A percentile compares a stretch with the other conserved stretches of the same genome.
Conservation (phyloP, 345 rosid genomes). For the Eucalyptus curtisii region DNA sequence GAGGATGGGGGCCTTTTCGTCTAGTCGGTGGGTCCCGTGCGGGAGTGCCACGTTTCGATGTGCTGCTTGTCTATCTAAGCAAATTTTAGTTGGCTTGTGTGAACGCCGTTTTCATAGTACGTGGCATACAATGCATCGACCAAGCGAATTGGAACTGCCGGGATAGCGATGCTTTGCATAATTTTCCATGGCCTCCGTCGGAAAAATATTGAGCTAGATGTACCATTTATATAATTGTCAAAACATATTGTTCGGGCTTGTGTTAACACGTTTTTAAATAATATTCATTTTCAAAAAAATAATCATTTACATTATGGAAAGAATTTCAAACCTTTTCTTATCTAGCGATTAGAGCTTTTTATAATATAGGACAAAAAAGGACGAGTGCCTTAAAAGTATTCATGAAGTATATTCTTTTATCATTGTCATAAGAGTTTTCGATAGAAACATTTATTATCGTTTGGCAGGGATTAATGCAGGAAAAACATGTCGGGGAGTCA, state of each 20-base stretch:
- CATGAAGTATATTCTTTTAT: neutral
- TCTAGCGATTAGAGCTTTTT: neutral
- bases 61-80: neutral
- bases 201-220: neutral
- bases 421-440: neutral
- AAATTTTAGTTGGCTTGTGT: neutral
- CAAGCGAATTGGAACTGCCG: neutral
- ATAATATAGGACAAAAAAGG: neutral
- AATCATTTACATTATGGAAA: neutral
- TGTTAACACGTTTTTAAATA: neutral
- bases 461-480: neutral
- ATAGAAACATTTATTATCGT: neutral
- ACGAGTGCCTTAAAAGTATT: neutral
- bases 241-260: too few species aligned
- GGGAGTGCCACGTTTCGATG: too few species aligned
- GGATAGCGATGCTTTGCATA: neutral
- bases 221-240: neutral
- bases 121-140: neutral
- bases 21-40: neutral
- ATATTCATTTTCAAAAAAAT: neutral
- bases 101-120: neutral
- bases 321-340: neutral
- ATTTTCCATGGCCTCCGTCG: neutral
- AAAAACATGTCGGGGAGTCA: fast-evolving
- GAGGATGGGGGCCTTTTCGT: neutral